Conservation (phyloP, 768 basidiomycete species). For the Mycena sanguinolenta region DNA sequence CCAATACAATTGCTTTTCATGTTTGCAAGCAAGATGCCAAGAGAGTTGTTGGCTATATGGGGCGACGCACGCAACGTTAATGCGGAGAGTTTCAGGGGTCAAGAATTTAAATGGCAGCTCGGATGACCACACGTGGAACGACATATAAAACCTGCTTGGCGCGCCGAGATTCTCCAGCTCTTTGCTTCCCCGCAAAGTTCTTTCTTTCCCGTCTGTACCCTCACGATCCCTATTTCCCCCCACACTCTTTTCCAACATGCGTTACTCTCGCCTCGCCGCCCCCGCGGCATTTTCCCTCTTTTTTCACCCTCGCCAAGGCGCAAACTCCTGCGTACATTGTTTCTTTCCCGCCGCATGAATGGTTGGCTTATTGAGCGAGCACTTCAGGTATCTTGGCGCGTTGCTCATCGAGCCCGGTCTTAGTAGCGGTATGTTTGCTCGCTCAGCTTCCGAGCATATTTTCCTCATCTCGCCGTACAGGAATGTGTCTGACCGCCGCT, state of each 20-base stretch:
- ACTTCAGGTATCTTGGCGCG: slow-evolving; percentile 55
- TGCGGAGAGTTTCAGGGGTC: not conserved
- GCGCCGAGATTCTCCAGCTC: slow-evolving; percentile 4
- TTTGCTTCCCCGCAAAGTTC: slow-evolving; percentile 32
- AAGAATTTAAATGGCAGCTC: not conserved
- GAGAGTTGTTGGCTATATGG: not conserved
- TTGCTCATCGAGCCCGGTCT: slow-evolving; percentile 60
- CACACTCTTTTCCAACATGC: slow-evolving; percentile 38
- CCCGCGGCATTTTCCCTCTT: slow-evolving; percentile 31
- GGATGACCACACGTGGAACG: not conserved
- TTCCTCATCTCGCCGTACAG: slow-evolving; percentile 41
- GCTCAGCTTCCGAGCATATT: not conserved
- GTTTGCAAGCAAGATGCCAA: not conserved
- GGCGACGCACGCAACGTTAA: not conserved
- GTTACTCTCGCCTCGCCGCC: slow-evolving; percentile 20
- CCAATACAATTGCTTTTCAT: not conserved
- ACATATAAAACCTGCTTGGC: not conserved
- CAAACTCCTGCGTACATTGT: slow-evolving; percentile 43
- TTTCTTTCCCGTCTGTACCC: slow-evolving; percentile 8
- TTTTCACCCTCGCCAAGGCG: slow-evolving; percentile 36
- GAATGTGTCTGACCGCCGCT: slow-evolving; percentile 65
- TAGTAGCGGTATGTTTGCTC: slow-evolving; percentile 52
- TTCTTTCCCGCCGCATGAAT: not conserved
- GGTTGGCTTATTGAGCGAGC: slow-evolving; percentile 4
- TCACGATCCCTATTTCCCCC: slow-evolving; percentile 29